Percentiles rank a stretch among this genome's conserved stretches.
These are phyloP conservation scores for Wickerhamomyces tratensis DNA, from an alignment of 805 yeast genomes.

Conservation along the genomic window DNA sequence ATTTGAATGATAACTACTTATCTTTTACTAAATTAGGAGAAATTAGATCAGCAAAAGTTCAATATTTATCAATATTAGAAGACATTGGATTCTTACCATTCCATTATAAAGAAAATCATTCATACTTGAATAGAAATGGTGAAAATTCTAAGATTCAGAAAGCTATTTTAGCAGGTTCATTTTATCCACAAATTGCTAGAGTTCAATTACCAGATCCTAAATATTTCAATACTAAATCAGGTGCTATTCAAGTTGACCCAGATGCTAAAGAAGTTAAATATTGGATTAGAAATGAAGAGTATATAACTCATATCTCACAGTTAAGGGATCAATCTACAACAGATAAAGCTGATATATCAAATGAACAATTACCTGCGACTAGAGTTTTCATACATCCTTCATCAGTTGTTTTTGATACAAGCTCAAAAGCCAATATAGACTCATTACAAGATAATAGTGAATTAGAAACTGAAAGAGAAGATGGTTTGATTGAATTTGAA, in stretches of 20 bases:
- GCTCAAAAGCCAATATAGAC: constrained; percentile 12
- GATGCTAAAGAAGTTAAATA: constrained; percentile 66
- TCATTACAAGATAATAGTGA: constrained; percentile 10
- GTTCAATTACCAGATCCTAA: constrained; percentile 79
- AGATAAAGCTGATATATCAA: constrained; percentile 6
- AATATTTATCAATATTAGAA: constrained; percentile 57
- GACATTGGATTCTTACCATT: constrained; percentile 73
- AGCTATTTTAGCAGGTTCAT: constrained; percentile 69
- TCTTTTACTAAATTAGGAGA: constrained; percentile 62
- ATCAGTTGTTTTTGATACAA: constrained; percentile 55
- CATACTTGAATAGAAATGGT: constrained; percentile 40
- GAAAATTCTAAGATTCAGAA: constrained; percentile 42
- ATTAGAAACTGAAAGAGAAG: constrained; percentile 25
- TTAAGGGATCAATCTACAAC: background rate
- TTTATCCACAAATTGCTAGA: constrained; percentile 75
- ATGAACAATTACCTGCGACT: constrained; percentile 37
- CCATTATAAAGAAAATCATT: constrained; percentile 26
- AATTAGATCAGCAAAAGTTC: constrained; percentile 59
- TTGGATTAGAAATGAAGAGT: constrained; percentile 62
- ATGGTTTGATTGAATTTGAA: constrained; percentile 28
- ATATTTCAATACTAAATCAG: constrained; percentile 56
- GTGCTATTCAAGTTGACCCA: constrained; percentile 79
- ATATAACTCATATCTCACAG: constrained; percentile 12
- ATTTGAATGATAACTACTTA: constrained; percentile 47
- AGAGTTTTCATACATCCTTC: constrained; percentile 86